Conservation (phyloP, 148 eudicot genomes). For the Polygonum maritimum region DNA sequence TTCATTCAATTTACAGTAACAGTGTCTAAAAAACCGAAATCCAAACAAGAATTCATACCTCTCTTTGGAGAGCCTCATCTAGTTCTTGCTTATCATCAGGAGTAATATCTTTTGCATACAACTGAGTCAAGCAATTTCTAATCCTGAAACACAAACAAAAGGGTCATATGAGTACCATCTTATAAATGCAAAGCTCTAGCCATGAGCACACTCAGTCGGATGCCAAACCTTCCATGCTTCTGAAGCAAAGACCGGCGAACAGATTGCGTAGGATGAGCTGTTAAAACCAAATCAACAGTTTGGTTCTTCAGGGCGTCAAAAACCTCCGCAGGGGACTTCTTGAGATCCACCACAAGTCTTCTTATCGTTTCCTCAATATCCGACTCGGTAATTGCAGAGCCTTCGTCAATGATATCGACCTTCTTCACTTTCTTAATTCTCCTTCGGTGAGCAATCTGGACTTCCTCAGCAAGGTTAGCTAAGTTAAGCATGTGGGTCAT, state of each 20-base stretch:
- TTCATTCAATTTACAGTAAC: too few relatives aligned
- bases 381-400: conserved; percentile 69
- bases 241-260: conserved; percentile 89
- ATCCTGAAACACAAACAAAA: conserved; percentile 31
- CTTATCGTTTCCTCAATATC: conserved; percentile 75
- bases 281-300: conserved; percentile 73
- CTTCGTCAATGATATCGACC: conserved; percentile 67
- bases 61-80: conserved; percentile 86
- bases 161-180: not conserved
- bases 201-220: not conserved
- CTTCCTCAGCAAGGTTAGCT: conserved; percentile 82
- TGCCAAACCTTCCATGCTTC: conserved; percentile 69
- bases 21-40: too few relatives aligned
- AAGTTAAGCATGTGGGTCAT: conserved; percentile 83
- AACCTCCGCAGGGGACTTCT: conserved; percentile 70
- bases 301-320: conserved; percentile 82
- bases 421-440: conserved; percentile 61
- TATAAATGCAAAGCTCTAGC: not conserved
- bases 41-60: conserved; percentile 28
- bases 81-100: conserved; percentile 93
- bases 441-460: conserved; percentile 76
- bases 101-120: conserved; percentile 75
- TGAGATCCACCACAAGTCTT: conserved; percentile 61
- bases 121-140: conserved; percentile 71
- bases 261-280: conserved; percentile 91